These are phyloP conservation scores for Elaeis oleifera DNA, from an alignment of 202 grass and related monocot genomes.

Conservation along the genomic window DNA sequence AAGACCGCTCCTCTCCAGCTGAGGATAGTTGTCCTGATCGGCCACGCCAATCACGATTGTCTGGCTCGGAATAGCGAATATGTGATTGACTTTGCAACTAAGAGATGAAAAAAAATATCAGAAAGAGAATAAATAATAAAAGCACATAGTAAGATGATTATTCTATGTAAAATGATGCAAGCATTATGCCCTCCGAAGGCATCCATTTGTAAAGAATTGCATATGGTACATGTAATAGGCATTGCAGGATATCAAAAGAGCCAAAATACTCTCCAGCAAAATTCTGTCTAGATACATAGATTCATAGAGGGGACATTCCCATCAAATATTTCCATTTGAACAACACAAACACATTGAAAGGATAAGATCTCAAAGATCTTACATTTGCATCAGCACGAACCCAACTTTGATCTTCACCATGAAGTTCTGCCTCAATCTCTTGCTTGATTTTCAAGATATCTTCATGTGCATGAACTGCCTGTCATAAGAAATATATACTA, in stretches of 20 bases:
- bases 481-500: not conserved
- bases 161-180: constrained; percentile 6
- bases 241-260: constrained; percentile 6
- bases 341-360: not conserved
- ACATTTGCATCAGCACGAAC: constrained; percentile 22
- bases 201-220: not conserved
- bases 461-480: constrained; percentile 9
- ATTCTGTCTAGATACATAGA: too few species aligned
- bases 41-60: constrained; percentile 26
- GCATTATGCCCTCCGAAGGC: not conserved
- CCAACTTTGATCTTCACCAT: constrained; percentile 17
- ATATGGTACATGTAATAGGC: not conserved
- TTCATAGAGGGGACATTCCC: too few species aligned
- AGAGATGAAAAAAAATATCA: not conserved
- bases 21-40: constrained; percentile 12
- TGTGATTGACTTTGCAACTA: constrained; percentile 12
- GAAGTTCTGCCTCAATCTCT: constrained; percentile 20
- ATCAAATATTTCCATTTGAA: not conserved
- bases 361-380: not conserved
- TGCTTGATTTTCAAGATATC: constrained; percentile 22
- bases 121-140: not conserved
- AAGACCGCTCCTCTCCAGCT: constrained; percentile 18
- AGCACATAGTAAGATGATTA: not conserved
- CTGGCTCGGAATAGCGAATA: constrained; percentile 7
- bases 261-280: too few species aligned